phyloP scores from a whole-genome alignment of 2,329 filamentous ascomycete genomes.

The Exophiala calicioides region DNA sequence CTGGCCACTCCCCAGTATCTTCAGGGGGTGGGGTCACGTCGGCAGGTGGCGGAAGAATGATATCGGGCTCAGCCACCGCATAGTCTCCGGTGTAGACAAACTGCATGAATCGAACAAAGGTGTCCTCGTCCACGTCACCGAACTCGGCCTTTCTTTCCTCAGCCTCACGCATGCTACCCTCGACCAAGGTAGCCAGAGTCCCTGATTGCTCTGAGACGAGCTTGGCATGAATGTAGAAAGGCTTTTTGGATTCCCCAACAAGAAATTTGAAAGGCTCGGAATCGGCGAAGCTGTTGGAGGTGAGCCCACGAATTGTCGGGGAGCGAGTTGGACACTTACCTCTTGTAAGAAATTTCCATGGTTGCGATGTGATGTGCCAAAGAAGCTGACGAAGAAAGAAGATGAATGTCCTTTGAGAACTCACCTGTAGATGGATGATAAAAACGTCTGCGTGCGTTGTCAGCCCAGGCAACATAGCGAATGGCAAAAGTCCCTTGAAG shows the following conservation, averaged over 20 bases:
- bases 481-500: no score
- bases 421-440: no score
- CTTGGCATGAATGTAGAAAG: conserved; percentile 25
- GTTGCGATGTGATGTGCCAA: not conserved
- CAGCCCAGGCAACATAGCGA: no score
- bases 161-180: conserved; percentile 21
- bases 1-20: no score
- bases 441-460: no score
- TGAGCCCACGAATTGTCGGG: not conserved
- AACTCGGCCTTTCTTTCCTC: conserved; percentile 12
- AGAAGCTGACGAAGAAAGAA: not conserved
- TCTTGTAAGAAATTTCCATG: conserved; percentile 12
- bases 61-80: conserved; percentile 8
- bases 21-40: no score
- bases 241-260: conserved; percentile 15
- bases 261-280: conserved; percentile 28
- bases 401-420: no score
- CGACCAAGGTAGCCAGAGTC: conserved; percentile 21
- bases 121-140: conserved; percentile 25
- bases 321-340: no score
- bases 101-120: conserved; percentile 27
- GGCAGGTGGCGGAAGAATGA: no score
- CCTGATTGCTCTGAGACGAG: conserved; percentile 22
- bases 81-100: conserved; percentile 29
- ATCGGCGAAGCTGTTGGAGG: conserved; percentile 18